Evolutionary conservation across 441 rosid genomes (phyloP).

Genomic region (Bruguiera hainesii): DNA sequence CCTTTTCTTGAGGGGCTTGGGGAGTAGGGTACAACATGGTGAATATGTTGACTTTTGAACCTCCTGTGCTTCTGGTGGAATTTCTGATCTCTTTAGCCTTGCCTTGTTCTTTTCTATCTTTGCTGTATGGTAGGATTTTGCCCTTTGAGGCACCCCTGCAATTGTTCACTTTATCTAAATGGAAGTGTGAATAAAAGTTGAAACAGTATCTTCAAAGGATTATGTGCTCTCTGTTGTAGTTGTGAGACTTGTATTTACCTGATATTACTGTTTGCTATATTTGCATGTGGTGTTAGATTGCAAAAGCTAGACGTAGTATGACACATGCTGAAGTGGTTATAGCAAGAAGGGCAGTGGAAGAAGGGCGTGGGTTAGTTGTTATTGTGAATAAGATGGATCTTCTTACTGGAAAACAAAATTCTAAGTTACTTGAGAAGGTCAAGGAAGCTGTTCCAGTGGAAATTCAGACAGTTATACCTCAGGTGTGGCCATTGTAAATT

Average conservation of each 20-base stretch:
- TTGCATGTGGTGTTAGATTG: constrained; percentile 43
- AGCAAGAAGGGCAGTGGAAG: constrained; percentile 89
- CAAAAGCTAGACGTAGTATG: constrained; percentile 71
- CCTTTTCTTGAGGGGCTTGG: not conserved
- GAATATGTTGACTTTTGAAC: too few relatives aligned
- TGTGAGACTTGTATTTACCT: constrained; percentile 1
- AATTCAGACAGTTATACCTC: constrained; percentile 87
- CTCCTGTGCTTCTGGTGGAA: too few relatives aligned
- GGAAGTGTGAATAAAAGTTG: not conserved
- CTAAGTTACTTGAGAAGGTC: constrained; percentile 52
- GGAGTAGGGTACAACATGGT: too few relatives aligned
- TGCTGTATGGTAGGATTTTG: too few relatives aligned
- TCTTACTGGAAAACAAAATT: constrained; percentile 55
- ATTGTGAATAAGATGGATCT: constrained; percentile 95
- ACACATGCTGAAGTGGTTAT: constrained; percentile 93
- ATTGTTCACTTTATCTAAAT: too few relatives aligned
- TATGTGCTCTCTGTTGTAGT: not conserved
- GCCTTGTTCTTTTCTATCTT: too few relatives aligned
- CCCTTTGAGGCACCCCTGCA: too few relatives aligned
- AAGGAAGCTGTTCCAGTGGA: constrained; percentile 89
- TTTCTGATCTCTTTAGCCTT: too few relatives aligned
- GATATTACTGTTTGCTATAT: constrained; percentile 13
- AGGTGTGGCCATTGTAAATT: constrained; percentile 43
- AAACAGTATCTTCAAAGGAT: not conserved
- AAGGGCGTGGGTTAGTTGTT: constrained; percentile 90